Percentiles rank a stretch among this genome's conserved stretches.
Conservation (phyloP, 1,139 yeast species). For the Scheffersomyces cryptocercus region DNA sequence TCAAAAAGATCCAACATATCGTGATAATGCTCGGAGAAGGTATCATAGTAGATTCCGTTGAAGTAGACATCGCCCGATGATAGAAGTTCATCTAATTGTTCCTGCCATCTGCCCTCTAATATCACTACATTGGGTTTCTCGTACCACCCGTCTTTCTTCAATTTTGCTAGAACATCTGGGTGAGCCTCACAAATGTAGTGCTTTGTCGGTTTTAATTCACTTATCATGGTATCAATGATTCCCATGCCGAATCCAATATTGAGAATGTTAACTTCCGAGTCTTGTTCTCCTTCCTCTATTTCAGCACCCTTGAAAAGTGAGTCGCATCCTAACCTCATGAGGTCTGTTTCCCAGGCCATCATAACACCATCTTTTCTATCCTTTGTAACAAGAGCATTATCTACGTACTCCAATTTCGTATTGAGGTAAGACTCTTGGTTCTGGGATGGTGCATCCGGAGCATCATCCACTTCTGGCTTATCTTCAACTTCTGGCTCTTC, state of each 20-base stretch:
- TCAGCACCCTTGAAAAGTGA: constrained; percentile 51
- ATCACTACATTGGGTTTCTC: constrained; percentile 70
- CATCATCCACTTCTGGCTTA: constrained; percentile 7
- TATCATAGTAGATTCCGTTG: constrained; percentile 92
- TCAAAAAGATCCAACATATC: constrained; percentile 90
- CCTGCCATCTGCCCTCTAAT: constrained; percentile 92
- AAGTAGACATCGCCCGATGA: constrained; percentile 66
- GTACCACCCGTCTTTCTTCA: constrained; percentile 82
- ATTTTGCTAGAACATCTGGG: constrained; percentile 77
- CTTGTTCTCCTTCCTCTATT: constrained; percentile 27
- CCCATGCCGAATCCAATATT: constrained; percentile 98
- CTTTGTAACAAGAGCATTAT: constrained; percentile 70
- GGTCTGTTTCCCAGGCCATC: constrained; percentile 94
- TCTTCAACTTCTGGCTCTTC: constrained; percentile 4
- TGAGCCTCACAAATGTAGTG: constrained; percentile 96
- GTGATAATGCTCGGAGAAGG: constrained; percentile 81
- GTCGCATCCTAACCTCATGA: constrained; percentile 81
- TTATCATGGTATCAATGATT: constrained; percentile 80
- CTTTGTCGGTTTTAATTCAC: constrained; percentile 54
- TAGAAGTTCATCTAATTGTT: constrained; percentile 63
- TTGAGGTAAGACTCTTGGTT: constrained; percentile 65
- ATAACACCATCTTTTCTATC: constrained; percentile 85
- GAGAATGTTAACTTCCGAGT: constrained; percentile 53
- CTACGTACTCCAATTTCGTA: constrained; percentile 68
- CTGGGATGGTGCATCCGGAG: constrained; percentile 56